phyloP scores from a whole-genome alignment of 805 yeast species.

The Candida khao-thaluensis region DNA sequence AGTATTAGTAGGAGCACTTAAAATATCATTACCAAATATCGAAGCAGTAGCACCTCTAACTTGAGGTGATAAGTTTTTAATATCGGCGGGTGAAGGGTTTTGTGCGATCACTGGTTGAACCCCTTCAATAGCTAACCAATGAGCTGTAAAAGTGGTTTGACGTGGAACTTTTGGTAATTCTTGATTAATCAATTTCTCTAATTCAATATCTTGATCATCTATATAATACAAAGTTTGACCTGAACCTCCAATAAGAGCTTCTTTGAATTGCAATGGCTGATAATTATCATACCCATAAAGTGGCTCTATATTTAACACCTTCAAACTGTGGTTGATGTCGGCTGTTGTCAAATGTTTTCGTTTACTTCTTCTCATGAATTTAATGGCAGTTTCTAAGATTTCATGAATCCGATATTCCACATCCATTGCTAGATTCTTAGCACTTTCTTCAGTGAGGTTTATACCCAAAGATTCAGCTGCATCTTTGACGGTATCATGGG shows the following conservation, averaged over 20 bases:
- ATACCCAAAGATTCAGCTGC: slow-evolving; percentile 92
- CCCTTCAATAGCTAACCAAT: slow-evolving; percentile 98
- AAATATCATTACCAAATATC: slow-evolving; percentile 38
- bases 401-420: slow-evolving; percentile 97
- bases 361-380: slow-evolving; percentile 93
- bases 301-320: slow-evolving; percentile 89
- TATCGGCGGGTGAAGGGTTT: slow-evolving; percentile 82
- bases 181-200: slow-evolving; percentile 88
- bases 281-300: slow-evolving; percentile 80
- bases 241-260: slow-evolving; percentile 78
- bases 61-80: slow-evolving; percentile 72
- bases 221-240: slow-evolving; percentile 92
- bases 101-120: slow-evolving; percentile 98
- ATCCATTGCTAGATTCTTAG: slow-evolving; percentile 96
- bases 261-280: slow-evolving; percentile 74
- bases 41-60: slow-evolving; percentile 77
- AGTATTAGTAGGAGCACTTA: slow-evolving; percentile 24
- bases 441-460: slow-evolving; percentile 83
- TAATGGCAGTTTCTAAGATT: slow-evolving; percentile 90
- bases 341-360: slow-evolving; percentile 75
- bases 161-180: slow-evolving; percentile 96
- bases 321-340: slow-evolving; percentile 79
- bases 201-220: slow-evolving; percentile 90
- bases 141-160: slow-evolving; percentile 88
- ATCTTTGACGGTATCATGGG: slow-evolving; percentile 93